Evolutionary conservation across 73 alveolate species (phyloP).

Genomic region (Loxodes magnus): DNA sequence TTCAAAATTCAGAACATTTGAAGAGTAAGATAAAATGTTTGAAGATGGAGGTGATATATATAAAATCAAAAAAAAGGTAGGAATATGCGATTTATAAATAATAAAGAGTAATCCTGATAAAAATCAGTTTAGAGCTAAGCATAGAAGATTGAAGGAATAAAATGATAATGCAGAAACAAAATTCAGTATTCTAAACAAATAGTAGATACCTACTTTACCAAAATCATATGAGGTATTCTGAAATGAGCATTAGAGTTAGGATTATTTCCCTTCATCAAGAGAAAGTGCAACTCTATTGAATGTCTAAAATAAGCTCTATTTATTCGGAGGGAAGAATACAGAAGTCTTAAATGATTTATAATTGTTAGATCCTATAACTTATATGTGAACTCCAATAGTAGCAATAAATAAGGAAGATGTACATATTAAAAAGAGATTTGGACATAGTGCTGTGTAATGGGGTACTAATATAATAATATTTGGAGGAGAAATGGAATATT

Average conservation of each 20-base stretch:
- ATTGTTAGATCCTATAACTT: not conserved
- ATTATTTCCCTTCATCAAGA: not conserved
- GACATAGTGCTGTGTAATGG: not conserved
- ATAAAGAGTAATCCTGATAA: too few relatives aligned
- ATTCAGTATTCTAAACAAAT: too few relatives aligned
- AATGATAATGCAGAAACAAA: too few relatives aligned
- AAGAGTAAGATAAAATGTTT: too few relatives aligned
- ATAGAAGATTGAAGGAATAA: too few relatives aligned
- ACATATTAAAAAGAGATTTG: not conserved
- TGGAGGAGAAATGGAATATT: constrained; percentile 1
- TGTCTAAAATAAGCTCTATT: not conserved
- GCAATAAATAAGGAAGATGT: not conserved
- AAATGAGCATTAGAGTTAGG: not conserved
- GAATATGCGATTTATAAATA: too few relatives aligned
- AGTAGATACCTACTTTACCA: too few relatives aligned
- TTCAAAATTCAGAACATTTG: too few relatives aligned
- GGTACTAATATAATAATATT: not conserved
- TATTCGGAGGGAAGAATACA: not conserved
- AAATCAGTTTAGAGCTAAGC: too few relatives aligned
- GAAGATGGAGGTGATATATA: too few relatives aligned
- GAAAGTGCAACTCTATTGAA: not conserved
- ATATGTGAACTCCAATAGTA: not conserved
- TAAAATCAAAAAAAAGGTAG: too few relatives aligned
- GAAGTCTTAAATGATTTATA: not conserved
- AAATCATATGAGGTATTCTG: constrained; percentile 1